Percentiles rank a stretch among this genome's conserved stretches.
Evolutionary conservation across 768 basidiomycete species (phyloP).

Genomic region (Scleroderma citrinum): DNA sequence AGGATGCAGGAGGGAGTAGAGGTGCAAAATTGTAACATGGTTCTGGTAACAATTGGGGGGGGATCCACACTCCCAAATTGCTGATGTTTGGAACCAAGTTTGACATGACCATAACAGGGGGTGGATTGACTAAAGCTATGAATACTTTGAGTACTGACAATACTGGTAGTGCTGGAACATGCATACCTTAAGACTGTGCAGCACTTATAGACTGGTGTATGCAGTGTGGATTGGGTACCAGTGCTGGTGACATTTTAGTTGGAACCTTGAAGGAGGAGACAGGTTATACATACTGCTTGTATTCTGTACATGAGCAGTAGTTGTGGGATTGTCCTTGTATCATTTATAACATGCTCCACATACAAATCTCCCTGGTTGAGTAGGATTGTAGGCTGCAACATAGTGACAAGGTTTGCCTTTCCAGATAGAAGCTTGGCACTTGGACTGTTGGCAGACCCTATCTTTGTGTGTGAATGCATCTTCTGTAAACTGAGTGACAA

Average conservation of each 20-base stretch:
- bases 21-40: neutral
- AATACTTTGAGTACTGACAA: neutral
- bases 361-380: neutral
- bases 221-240: neutral
- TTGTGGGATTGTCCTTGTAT: neutral
- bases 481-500: conserved; percentile 6
- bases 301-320: neutral
- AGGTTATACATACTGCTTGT: neutral
- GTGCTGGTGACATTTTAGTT: neutral
- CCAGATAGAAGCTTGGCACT: neutral
- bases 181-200: neutral
- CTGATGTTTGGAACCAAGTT: neutral
- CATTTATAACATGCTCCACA: conserved; percentile 2
- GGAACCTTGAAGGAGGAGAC: neutral
- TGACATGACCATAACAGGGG: neutral
- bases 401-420: conserved; percentile 5
- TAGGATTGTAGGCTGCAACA: neutral
- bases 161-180: neutral
- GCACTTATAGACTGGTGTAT: neutral
- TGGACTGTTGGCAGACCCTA: neutral
- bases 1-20: neutral
- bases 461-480: conserved; percentile 3
- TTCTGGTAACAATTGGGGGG: too few relatives aligned
- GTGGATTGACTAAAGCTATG: neutral
- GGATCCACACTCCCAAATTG: too few relatives aligned